A percentile compares a stretch with the other conserved stretches of the same genome.
Evolutionary conservation across 257 asterid species (phyloP).

Genomic region (Pogostemon cablin): DNA sequence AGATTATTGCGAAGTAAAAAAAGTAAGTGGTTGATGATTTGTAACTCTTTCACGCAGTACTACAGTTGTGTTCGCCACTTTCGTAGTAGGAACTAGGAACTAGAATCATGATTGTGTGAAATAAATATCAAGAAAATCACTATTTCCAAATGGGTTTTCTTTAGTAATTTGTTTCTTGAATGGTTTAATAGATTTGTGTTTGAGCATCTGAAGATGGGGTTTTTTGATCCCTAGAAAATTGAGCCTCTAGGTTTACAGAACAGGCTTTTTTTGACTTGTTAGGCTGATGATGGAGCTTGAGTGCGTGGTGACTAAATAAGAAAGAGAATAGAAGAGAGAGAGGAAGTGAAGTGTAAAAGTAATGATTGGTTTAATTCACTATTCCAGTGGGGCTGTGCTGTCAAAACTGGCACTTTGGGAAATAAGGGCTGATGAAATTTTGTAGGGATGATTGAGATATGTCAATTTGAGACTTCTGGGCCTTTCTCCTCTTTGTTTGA

Average conservation of each 20-base stretch:
- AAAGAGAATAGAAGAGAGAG: conserved; percentile 23
- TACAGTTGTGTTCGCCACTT: too few species aligned
- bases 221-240: neutral
- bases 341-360: conserved; percentile 32
- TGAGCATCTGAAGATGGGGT: neutral
- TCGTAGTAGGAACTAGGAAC: too few species aligned
- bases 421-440: conserved; percentile 34
- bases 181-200: neutral
- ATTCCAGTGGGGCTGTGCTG: conserved; percentile 54
- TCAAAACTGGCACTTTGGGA: conserved; percentile 46
- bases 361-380: conserved; percentile 36
- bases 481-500: conserved; percentile 49
- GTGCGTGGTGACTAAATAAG: conserved; percentile 19
- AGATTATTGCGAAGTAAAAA: neutral
- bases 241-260: neutral
- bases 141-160: neutral
- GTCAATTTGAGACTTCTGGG: conserved; percentile 49
- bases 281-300: conserved; percentile 15
- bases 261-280: neutral
- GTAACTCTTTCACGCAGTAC: neutral
- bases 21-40: neutral
- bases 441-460: conserved; percentile 43
- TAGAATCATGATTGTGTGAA: neutral
- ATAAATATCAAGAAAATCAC: neutral
- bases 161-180: neutral